phyloP scores from a whole-genome alignment of 768 basidiomycete species.

The Porpolomopsis calyptriformis region DNA sequence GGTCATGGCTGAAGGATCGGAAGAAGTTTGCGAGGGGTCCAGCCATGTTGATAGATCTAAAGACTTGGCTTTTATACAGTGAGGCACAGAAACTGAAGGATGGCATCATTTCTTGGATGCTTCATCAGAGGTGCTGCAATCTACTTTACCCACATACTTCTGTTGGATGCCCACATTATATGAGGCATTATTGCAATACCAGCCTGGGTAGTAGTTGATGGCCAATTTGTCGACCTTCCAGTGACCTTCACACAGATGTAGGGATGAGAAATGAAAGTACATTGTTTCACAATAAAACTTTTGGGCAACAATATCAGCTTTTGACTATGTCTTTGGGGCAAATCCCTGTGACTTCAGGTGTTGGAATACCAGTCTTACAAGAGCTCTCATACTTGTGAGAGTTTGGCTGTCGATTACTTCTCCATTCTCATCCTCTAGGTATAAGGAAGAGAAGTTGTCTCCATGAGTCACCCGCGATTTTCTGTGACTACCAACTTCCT shows the following conservation, averaged over 20 bases:
- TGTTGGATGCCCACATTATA: no score
- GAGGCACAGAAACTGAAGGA: no score
- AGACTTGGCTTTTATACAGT: no score
- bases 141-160: no score
- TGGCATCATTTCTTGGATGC: no score
- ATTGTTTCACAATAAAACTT: constrained; percentile 2
- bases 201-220: constrained; percentile 4
- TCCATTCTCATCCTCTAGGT: not conserved
- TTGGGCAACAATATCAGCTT: not conserved
- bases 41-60: no score
- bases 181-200: not conserved
- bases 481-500: not conserved
- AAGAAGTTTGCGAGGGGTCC: no score
- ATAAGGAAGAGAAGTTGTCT: not conserved
- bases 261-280: constrained; percentile 3
- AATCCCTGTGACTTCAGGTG: not conserved
- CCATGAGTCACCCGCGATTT: not conserved
- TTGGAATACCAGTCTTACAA: not conserved
- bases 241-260: constrained; percentile 8
- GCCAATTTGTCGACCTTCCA: constrained; percentile 10
- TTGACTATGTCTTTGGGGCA: not conserved
- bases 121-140: no score
- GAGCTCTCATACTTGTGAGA: not conserved
- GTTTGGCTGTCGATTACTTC: not conserved
- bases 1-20: no score